Conservation (phyloP, 257 asterid species). For the Solanum arcanum region DNA sequence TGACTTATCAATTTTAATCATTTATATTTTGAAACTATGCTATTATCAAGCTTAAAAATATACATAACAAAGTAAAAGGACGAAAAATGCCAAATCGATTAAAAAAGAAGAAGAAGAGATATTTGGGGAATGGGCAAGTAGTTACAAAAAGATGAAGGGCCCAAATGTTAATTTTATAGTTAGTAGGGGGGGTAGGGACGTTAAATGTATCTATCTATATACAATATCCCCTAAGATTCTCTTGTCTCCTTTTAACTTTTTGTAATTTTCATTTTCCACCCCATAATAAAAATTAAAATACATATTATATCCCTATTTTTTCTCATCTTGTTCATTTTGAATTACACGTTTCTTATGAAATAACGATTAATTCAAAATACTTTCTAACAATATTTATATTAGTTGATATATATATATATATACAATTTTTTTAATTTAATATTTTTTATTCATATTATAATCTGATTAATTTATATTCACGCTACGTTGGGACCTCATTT, state of each 20-base stretch:
- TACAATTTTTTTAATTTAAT: no score
- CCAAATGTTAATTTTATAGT: constrained; percentile 19
- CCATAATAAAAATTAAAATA: neutral
- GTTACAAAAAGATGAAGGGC: neutral
- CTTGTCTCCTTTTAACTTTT: constrained; percentile 30
- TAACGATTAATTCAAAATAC: no score
- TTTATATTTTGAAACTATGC: no score
- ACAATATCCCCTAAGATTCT: constrained; percentile 18
- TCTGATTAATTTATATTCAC: no score
- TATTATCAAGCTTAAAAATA: neutral
- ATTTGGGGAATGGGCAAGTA: neutral
- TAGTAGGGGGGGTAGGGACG: constrained; percentile 8
- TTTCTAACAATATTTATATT: no score
- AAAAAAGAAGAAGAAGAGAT: neutral
- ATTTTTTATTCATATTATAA: no score
- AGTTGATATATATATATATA: no score
- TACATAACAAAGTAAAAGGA: neutral
- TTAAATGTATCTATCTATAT: neutral
- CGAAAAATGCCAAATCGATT: constrained; percentile 5
- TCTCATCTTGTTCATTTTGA: neutral
- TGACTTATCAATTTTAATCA: neutral
- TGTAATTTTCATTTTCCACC: neutral
- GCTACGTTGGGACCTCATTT: neutral
- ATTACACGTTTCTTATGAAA: neutral
- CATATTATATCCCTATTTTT: neutral